These are phyloP conservation scores for Ceratocystis albifundus DNA, from an alignment of 2,329 filamentous ascomycete genomes.

Conservation along the genomic window DNA sequence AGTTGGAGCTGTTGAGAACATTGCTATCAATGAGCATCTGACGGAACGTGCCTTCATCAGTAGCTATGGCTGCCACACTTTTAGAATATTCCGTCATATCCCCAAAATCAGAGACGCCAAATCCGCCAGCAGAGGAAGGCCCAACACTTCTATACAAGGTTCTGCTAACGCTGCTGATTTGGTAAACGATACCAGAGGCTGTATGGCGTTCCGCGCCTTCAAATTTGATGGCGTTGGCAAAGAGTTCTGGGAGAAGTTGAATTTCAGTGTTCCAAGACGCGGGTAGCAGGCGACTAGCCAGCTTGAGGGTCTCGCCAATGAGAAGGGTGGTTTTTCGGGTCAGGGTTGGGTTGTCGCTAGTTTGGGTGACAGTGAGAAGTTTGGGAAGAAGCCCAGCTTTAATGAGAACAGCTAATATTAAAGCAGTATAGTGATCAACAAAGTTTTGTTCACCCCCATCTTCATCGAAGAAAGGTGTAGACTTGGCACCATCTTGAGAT, in stretches of 20 bases:
- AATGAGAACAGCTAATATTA: conserved; percentile 75
- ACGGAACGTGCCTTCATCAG: conserved; percentile 51
- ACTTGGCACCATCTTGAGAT: conserved; percentile 40
- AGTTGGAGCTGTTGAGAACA: conserved; percentile 81
- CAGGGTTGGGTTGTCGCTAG: conserved; percentile 55
- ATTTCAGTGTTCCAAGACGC: conserved; percentile 69
- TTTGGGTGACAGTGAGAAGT: conserved; percentile 53
- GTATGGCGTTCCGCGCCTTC: conserved; percentile 60
- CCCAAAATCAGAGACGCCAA: conserved; percentile 26
- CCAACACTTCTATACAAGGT: conserved; percentile 69
- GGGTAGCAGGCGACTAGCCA: conserved; percentile 76
- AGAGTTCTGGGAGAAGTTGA: conserved; percentile 77
- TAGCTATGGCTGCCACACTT: conserved; percentile 17
- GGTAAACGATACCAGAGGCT: conserved; percentile 85
- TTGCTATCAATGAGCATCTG: conserved; percentile 64
- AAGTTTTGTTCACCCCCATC: conserved; percentile 70
- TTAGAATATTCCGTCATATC: conserved; percentile 47
- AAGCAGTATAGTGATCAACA: conserved; percentile 84
- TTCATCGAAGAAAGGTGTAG: conserved; percentile 45
- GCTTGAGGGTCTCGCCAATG: conserved; percentile 80
- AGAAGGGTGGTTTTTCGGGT: conserved; percentile 83
- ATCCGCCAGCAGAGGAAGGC: conserved; percentile 5
- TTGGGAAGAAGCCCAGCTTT: conserved; percentile 60
- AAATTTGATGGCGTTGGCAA: conserved; percentile 64
- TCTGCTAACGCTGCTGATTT: conserved; percentile 93